Evolutionary conservation across 371 early-diverging fungal species (phyloP).

Genomic region (Mortierella sp.): DNA sequence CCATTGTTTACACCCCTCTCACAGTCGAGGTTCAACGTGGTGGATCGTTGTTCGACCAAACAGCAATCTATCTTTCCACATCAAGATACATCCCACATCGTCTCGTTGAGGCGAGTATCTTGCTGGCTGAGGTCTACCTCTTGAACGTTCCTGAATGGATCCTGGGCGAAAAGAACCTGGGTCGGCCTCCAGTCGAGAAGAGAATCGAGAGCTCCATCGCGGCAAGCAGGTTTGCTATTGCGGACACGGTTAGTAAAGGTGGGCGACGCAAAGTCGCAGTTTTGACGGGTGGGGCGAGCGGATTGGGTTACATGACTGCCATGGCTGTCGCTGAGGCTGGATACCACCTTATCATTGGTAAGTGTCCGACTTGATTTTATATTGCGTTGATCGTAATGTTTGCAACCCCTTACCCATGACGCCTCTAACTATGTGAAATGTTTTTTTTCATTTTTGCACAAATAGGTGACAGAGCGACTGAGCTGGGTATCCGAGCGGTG

Average conservation of each 20-base stretch:
- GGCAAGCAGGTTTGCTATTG: slow-evolving; percentile 23
- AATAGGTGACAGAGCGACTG: slow-evolving; percentile 50
- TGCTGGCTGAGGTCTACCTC: slow-evolving; percentile 31
- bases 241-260: slow-evolving; percentile 26
- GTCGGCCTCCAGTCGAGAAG: slow-evolving; percentile 28
- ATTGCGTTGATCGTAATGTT: neutral
- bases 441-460: neutral
- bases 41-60: slow-evolving; percentile 36
- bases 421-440: neutral
- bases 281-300: slow-evolving; percentile 47
- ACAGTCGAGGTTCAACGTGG: slow-evolving; percentile 39
- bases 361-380: neutral
- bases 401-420: neutral
- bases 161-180: slow-evolving; percentile 23
- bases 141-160: slow-evolving; percentile 53
- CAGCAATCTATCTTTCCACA: slow-evolving; percentile 16
- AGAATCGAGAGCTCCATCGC: slow-evolving; percentile 39
- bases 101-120: slow-evolving; percentile 27
- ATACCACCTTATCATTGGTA: slow-evolving; percentile 57
- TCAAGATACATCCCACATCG: slow-evolving; percentile 50
- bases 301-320: slow-evolving; percentile 43
- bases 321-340: slow-evolving; percentile 49
- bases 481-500: slow-evolving; percentile 42
- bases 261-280: slow-evolving; percentile 49
- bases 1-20: slow-evolving; percentile 19